These are phyloP conservation scores for Cyclospora cayetanensis DNA, from an alignment of 169 alveolate species.

Conservation along the genomic window DNA sequence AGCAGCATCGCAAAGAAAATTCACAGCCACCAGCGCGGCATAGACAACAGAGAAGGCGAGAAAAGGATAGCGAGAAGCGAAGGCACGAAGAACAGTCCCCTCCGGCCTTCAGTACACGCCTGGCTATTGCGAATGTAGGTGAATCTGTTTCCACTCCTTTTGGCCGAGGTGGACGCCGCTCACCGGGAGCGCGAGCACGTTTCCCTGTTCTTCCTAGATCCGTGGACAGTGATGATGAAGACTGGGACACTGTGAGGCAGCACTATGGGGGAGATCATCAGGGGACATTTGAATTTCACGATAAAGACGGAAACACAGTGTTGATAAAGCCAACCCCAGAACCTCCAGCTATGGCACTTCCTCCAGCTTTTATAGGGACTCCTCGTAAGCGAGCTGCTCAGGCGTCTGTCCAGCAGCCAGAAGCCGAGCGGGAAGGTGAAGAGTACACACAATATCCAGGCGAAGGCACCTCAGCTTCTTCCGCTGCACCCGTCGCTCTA, in stretches of 20 bases:
- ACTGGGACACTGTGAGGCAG: constrained; percentile 54
- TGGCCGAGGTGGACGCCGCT: neutral
- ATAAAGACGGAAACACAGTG: neutral
- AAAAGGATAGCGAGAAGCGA: neutral
- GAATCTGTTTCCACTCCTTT: constrained; percentile 5
- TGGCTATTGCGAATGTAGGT: constrained; percentile 11
- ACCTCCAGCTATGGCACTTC: constrained; percentile 57
- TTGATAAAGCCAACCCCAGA: constrained; percentile 46
- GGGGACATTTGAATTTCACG: constrained; percentile 48
- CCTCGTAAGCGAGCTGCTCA: constrained; percentile 21
- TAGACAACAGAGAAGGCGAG: neutral
- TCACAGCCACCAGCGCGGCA: constrained; percentile 14
- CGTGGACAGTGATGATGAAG: constrained; percentile 39
- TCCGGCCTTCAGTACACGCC: neutral
- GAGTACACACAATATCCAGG: neutral
- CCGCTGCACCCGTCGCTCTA: neutral
- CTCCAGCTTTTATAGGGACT: neutral
- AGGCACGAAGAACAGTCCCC: neutral
- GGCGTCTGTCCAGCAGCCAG: too few relatives aligned
- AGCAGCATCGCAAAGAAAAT: constrained; percentile 37
- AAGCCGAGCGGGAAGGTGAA: neutral
- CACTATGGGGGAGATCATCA: constrained; percentile 48
- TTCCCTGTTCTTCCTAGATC: neutral
- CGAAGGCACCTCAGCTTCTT: neutral
- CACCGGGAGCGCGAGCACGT: neutral